These are phyloP conservation scores for Quambalaria eucalypti DNA, from an alignment of 1,284 basidiomycete genomes.

Conservation along the genomic window DNA sequence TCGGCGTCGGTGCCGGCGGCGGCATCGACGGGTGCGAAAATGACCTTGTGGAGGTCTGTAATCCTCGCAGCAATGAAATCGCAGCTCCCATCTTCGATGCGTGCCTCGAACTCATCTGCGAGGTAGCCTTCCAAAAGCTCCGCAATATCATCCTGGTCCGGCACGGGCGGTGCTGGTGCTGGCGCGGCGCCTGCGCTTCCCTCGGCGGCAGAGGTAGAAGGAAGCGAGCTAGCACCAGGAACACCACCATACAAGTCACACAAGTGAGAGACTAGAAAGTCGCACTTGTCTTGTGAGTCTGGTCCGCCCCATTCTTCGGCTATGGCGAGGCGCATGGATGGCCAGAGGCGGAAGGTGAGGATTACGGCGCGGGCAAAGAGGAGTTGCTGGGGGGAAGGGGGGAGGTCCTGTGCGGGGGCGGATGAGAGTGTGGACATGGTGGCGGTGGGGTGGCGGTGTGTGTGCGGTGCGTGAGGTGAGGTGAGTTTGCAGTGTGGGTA, in stretches of 20 bases:
- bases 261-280: conserved; percentile 36
- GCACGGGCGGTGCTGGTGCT: conserved; percentile 6
- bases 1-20: conserved; percentile 1
- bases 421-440: too few relatives aligned
- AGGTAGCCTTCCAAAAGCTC: conserved; percentile 38
- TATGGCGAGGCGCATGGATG: conserved; percentile 41
- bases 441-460: too few relatives aligned
- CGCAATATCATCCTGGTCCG: conserved; percentile 38
- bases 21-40: conserved; percentile 16
- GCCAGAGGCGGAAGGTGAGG: conserved; percentile 39
- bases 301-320: conserved; percentile 39
- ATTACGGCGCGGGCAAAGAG: conserved; percentile 40
- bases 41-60: conserved; percentile 20
- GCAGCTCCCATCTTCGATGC: conserved; percentile 36
- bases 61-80: conserved; percentile 32
- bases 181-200: background rate
- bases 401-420: background rate
- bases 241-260: conserved; percentile 33
- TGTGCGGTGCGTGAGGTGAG: too few relatives aligned
- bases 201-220: conserved; percentile 1
- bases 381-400: conserved; percentile 28
- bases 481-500: too few relatives aligned
- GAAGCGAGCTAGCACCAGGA: conserved; percentile 7
- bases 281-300: conserved; percentile 34
- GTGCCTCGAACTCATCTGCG: conserved; percentile 38